phyloP scores from a whole-genome alignment of 2,329 filamentous ascomycete genomes.

The Mycogone perniciosa region DNA sequence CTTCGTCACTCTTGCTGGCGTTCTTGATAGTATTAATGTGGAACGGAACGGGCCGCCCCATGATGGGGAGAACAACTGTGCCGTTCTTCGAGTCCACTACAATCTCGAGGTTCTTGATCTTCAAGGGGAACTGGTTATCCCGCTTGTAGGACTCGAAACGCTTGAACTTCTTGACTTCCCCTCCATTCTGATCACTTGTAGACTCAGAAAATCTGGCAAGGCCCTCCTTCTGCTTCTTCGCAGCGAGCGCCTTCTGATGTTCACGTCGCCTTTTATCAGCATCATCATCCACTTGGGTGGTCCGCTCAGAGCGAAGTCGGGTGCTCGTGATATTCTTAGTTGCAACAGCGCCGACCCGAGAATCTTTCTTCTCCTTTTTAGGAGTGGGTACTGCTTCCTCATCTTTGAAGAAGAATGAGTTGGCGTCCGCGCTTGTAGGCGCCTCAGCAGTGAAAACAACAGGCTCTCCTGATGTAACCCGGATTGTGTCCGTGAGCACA shows the following conservation, averaged over 20 bases:
- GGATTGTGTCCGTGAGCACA: constrained; percentile 86
- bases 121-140: constrained; percentile 83
- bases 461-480: constrained; percentile 71
- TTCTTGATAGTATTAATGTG: constrained; percentile 99
- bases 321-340: constrained; percentile 95
- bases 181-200: constrained; percentile 76
- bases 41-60: constrained; percentile 95
- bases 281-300: constrained; percentile 82
- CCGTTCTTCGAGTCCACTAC: constrained; percentile 85
- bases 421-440: constrained; percentile 83
- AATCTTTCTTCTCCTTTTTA: constrained; percentile 86
- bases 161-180: constrained; percentile 97
- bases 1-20: constrained; percentile 94
- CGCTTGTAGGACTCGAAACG: constrained; percentile 98
- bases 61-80: constrained; percentile 89
- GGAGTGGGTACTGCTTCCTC: constrained; percentile 78
- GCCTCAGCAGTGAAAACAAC: constrained; percentile 93
- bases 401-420: constrained; percentile 98
- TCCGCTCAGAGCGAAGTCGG: constrained; percentile 82
- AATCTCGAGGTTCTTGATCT: constrained; percentile 79
- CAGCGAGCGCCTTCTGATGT: constrained; percentile 83
- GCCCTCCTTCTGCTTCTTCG: constrained; percentile 86
- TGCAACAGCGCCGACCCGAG: constrained; percentile 77
- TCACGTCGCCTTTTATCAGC: constrained; percentile 79
- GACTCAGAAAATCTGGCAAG: constrained; percentile 79